A percentile compares a stretch with the other conserved stretches of the same genome.
These are phyloP conservation scores for Fusarium agapanthi DNA, from an alignment of 2,329 filamentous ascomycete genomes.

Conservation along the genomic window DNA sequence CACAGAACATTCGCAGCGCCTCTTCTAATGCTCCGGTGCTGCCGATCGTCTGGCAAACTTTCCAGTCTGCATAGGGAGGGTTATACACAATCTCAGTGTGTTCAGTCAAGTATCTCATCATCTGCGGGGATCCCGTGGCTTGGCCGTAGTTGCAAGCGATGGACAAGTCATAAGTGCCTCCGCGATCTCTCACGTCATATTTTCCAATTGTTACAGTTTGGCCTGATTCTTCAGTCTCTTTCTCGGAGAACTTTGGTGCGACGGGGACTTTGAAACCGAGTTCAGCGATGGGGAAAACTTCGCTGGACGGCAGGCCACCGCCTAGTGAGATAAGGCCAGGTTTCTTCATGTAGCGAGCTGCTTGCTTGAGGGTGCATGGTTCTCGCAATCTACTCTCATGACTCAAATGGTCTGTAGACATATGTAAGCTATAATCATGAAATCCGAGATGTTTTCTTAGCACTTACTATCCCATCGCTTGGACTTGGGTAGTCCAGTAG, in stretches of 20 bases:
- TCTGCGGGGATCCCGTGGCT: conserved; percentile 83
- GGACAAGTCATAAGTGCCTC: conserved; percentile 73
- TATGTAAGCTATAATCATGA: conserved; percentile 11
- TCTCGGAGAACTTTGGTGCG: conserved; percentile 74
- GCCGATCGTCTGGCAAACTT: conserved; percentile 82
- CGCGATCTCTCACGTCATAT: conserved; percentile 76
- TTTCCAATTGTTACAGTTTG: conserved; percentile 76
- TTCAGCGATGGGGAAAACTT: conserved; percentile 91
- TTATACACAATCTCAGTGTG: conserved; percentile 91
- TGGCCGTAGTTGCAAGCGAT: conserved; percentile 95
- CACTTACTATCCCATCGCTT: conserved; percentile 87
- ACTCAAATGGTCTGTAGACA: conserved; percentile 62
- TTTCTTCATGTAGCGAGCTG: conserved; percentile 79
- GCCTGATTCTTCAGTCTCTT: conserved; percentile 69
- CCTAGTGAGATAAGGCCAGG: conserved; percentile 91
- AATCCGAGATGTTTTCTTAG: neutral
- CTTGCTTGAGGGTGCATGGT: conserved; percentile 81
- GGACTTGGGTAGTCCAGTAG: conserved; percentile 73
- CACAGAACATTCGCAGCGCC: conserved; percentile 81
- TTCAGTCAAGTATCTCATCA: conserved; percentile 91
- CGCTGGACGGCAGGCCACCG: conserved; percentile 85
- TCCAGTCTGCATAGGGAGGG: conserved; percentile 92
- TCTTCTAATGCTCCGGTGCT: conserved; percentile 89
- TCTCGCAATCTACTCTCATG: conserved; percentile 67
- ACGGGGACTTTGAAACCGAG: conserved; percentile 78